Base-by-base conservation (phyloP, 495 filamentous ascomycete species). In the Rusavskia elegans region DNA sequence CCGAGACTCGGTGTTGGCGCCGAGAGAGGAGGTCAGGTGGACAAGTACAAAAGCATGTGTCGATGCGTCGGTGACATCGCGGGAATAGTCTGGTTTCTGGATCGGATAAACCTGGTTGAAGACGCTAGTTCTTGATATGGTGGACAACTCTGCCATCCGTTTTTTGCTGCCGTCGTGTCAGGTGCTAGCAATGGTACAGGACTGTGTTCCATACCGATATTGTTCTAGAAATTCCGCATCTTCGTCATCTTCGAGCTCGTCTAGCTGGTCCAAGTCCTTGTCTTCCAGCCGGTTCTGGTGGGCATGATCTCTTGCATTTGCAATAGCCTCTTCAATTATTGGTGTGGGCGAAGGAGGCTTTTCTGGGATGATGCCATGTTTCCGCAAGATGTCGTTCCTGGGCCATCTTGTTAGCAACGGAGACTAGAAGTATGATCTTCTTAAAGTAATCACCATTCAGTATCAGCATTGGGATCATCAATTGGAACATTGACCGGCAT, bases 341-440 rank as follows among this genome's bases (percentile, higher is more conserved):
- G 89, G 87, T 19, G 92, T 94, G 1, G 90, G 89, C 40, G 89
- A 93, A 16, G 90, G 86, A 1, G 90, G 88, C 65, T 94, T 96
- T 62, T 96, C 89, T 13, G 92, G 92, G 52, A 99, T 97, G 49
- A 99, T 71, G 39, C 86, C 85, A 69, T 97, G 88, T 65, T 94
- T 89, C 51, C 92, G 87, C 48, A 99, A 85, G 61, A 99, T 99
- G 55, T 99, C 92, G 62, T 99, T 99, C 90, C 89, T 96, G 20
- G 63, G 49, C 29, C 48, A 20, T 16, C 37, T 46, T 53, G 54
- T 50, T 42, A 40, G 21, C 48, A 56, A 55, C 56, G 25, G 55
- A 42, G 46, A 58, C 11, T 25, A 38, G 25, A 27, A 27, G 25
- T 27, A 27, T 27, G 25, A 27, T 27, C 25, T 6, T 20, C 13